Evolutionary conservation across 148 eudicot genomes (phyloP).

Genomic region (Dianthus caryophyllus): DNA sequence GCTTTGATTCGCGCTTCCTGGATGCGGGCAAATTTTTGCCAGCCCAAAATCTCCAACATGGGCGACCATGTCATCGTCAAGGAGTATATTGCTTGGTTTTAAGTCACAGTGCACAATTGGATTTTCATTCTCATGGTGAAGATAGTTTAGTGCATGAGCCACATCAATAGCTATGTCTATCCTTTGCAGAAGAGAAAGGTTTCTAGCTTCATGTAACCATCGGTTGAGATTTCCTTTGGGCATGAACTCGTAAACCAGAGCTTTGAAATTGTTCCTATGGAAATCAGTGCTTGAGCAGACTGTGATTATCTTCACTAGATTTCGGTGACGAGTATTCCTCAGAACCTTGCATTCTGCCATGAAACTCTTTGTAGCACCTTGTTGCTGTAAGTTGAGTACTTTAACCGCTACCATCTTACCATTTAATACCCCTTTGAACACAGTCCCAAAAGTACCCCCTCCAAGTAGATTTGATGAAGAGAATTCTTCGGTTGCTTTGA

Average conservation of each 20-base stretch:
- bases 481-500: slow-evolving; percentile 27
- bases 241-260: slow-evolving; percentile 28
- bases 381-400: slow-evolving; percentile 28
- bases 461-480: slow-evolving; percentile 22
- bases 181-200: slow-evolving; percentile 16
- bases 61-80: slow-evolving; percentile 28
- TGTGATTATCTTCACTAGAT: slow-evolving; percentile 22
- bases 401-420: slow-evolving; percentile 22
- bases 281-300: slow-evolving; percentile 32
- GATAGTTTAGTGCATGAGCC: slow-evolving; percentile 31
- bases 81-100: slow-evolving; percentile 32
- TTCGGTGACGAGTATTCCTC: slow-evolving; percentile 24
- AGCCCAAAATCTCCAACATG: slow-evolving; percentile 31
- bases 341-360: slow-evolving; percentile 32
- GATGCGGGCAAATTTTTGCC: slow-evolving; percentile 12
- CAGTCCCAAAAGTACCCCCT: slow-evolving; percentile 19
- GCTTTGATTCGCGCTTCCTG: slow-evolving; percentile 11
- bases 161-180: slow-evolving; percentile 25
- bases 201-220: slow-evolving; percentile 18
- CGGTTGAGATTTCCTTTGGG: slow-evolving; percentile 22
- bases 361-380: slow-evolving; percentile 25
- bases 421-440: slow-evolving; percentile 20
- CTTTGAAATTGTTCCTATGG: slow-evolving; percentile 25
- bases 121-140: slow-evolving; percentile 16
- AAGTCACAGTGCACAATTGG: slow-evolving; percentile 28